Base-by-base conservation (phyloP, 1,284 basidiomycete species). In the Boletellus dicymbophilus region DNA sequence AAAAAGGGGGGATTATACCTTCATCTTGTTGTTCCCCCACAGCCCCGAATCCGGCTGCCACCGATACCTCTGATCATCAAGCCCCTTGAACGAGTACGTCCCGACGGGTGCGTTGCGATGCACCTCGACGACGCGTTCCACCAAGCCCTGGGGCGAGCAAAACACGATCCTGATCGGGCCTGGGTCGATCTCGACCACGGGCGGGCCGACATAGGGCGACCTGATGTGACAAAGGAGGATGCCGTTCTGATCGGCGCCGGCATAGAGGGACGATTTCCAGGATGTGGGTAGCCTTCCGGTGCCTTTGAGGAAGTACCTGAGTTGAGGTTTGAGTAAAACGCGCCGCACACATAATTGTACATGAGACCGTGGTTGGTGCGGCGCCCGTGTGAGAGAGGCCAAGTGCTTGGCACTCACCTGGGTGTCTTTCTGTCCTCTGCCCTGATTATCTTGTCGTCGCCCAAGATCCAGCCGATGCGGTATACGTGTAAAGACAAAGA, bases 131-230 rank as follows among this genome's bases (percentile, higher is more conserved):
- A 16, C 37, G 10, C 31, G 43, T 18, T 52, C 48, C 7, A n/a
- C n/a, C n/a, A n/a, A n/a, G n/a, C n/a, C n/a, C n/a, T n/a, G n/a
- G n/a, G n/a, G n/a, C n/a, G 56, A n/a, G 8, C 39, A 34, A 38
- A 69, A 45, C 13, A 40, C 37, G 33, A 66, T 48, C 23, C n/a
- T 36, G 10, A 63, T 55, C 8, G 63, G 65, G 2, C 51, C 53
- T 11, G 54, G 48, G 21, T 44, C 57, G 8, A 54, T 52, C 1
- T 10, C 15, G 2, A 25, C 1, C 21, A 61, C 7, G 4, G 58
- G 61, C 10, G 59, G 61, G 21, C 65, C 65, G 37, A 62, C 27
- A 39, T 69, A 68, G 4, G 66, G 55, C 6, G 66, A 69, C 31
- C 51, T 54, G 51, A 54, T 62, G 37, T 57, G 54, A 31, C 67